Evolutionary conservation across 2,329 filamentous ascomycete species (phyloP).

Genomic region (Beauveria scarabaeidicola): DNA sequence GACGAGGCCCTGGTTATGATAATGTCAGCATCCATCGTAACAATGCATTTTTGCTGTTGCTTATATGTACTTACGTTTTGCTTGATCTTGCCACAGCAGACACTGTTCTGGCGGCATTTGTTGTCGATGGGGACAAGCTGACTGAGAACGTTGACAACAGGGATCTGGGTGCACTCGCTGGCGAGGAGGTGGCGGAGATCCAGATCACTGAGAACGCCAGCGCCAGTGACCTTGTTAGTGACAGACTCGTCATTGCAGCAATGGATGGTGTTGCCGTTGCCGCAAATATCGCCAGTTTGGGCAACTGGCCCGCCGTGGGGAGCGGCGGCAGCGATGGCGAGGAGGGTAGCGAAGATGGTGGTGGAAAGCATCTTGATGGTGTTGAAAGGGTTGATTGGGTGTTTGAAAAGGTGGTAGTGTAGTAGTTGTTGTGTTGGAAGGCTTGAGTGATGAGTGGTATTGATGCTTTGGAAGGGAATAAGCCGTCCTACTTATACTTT

Average conservation of each 20-base stretch:
- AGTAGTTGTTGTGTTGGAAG: not conserved
- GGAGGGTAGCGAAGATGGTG: not conserved
- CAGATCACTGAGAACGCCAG: not conserved
- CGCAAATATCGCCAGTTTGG: slow-evolving; percentile 4
- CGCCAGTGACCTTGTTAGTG: not conserved
- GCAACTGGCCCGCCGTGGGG: not conserved
- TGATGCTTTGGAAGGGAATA: not conserved
- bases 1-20: not conserved
- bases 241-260: not conserved
- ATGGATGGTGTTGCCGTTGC: not conserved
- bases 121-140: not conserved
- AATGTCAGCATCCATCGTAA: too few species aligned
- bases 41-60: too few species aligned
- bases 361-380: slow-evolving; percentile 1
- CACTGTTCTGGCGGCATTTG: not conserved
- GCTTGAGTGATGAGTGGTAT: not conserved
- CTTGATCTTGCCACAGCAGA: not conserved
- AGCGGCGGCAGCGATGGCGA: not conserved
- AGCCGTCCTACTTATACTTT: not conserved
- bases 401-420: not conserved
- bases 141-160: not conserved
- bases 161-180: not conserved
- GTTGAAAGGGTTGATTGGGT: not conserved
- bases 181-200: not conserved
- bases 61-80: not conserved